A percentile compares a stretch with the other conserved stretches of the same genome.
These are phyloP conservation scores for Ustilago lituana DNA, from an alignment of 1,284 basidiomycete species.

Conservation along the genomic window DNA sequence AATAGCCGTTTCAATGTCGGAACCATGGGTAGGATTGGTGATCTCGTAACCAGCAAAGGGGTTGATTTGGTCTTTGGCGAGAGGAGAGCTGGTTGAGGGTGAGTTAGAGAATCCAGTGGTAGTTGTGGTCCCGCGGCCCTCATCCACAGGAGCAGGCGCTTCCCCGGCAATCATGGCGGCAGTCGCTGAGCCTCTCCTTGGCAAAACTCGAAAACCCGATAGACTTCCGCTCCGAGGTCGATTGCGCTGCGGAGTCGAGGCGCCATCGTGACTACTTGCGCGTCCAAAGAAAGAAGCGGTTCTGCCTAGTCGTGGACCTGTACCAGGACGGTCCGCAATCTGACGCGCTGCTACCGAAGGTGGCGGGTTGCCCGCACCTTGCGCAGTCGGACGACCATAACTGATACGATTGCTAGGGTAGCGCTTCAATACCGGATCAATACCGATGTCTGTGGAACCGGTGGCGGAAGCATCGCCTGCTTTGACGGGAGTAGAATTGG, in stretches of 20 bases:
- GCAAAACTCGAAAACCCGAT: constrained; percentile 27
- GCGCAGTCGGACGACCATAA: constrained; percentile 1
- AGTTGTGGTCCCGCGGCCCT: constrained; percentile 9
- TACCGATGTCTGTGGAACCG: constrained; percentile 2
- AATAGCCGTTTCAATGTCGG: constrained; percentile 33
- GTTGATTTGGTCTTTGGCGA: constrained; percentile 1
- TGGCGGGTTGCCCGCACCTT: background rate
- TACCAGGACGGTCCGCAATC: constrained; percentile 3
- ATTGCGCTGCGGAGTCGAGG: constrained; percentile 24
- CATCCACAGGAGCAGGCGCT: constrained; percentile 16
- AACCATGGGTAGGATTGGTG: constrained; percentile 14
- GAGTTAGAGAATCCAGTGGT: constrained; percentile 3
- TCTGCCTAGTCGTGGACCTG: constrained; percentile 16
- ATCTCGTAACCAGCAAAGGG: constrained; percentile 31
- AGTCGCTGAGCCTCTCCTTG: constrained; percentile 32
- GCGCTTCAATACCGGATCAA: constrained; percentile 23
- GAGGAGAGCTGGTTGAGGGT: constrained; percentile 1
- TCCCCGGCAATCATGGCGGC: constrained; percentile 17
- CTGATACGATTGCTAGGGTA: constrained; percentile 24
- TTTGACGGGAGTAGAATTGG: constrained; percentile 35
- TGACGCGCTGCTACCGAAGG: constrained; percentile 12
- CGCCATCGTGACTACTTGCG: constrained; percentile 48
- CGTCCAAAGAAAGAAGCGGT: constrained; percentile 42
- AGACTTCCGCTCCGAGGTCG: constrained; percentile 46
- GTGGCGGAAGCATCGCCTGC: constrained; percentile 8